Conservation (phyloP, 2,329 filamentous ascomycete genomes). For the Fusarium buharicum region DNA sequence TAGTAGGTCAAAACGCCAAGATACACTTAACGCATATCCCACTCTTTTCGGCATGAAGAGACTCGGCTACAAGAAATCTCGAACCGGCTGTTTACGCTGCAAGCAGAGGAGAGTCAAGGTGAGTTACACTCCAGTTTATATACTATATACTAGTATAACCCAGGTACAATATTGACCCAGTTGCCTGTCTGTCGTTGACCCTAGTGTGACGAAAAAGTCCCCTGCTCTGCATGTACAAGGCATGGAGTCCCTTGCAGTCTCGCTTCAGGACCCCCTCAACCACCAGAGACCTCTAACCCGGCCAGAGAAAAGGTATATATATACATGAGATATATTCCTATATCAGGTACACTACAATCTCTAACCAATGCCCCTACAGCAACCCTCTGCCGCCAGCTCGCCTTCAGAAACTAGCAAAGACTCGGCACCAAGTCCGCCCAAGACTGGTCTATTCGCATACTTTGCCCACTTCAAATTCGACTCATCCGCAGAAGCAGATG, state of each 20-base stretch:
- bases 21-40: not conserved
- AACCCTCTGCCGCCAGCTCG: not conserved
- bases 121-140: too few relatives aligned
- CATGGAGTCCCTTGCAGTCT: conserved; percentile 23
- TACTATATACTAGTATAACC: not conserved
- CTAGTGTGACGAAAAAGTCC: conserved; percentile 24
- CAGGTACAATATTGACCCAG: not conserved
- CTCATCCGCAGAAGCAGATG: not conserved
- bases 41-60: conserved; percentile 6
- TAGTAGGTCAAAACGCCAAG: too few relatives aligned
- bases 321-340: not conserved
- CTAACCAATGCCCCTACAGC: not conserved
- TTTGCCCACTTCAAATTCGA: conserved; percentile 16
- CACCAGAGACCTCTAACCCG: not conserved
- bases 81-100: conserved; percentile 15
- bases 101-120: conserved; percentile 22
- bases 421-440: not conserved
- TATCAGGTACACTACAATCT: not conserved
- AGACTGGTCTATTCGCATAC: conserved; percentile 1
- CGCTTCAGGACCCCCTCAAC: not conserved
- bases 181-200: not conserved
- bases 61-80: conserved; percentile 20
- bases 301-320: conserved; percentile 4
- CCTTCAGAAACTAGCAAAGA: not conserved
- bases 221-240: conserved; percentile 18